Conservation (phyloP, 1,139 yeast species). For the Nakaseomyces kungkrabaensis region DNA sequence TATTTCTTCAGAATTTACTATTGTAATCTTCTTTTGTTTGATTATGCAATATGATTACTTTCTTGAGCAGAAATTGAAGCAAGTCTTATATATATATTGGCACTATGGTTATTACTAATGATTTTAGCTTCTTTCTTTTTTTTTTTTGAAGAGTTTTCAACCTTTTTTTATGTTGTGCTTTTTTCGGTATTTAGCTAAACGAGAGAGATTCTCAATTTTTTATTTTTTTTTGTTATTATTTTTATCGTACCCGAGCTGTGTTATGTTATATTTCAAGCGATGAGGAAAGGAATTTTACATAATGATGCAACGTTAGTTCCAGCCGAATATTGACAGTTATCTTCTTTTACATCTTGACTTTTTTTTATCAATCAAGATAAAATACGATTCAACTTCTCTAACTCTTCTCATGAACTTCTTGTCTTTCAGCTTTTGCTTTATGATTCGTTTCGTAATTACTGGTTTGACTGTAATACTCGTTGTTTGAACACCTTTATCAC, state of each 20-base stretch:
- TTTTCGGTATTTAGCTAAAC: constrained; percentile 4
- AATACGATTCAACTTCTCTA: constrained; percentile 10
- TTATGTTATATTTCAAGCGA: no score
- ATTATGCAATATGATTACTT: background rate
- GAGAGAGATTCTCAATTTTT: background rate
- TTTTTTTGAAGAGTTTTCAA: background rate
- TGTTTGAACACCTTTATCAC: background rate
- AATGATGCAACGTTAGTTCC: no score
- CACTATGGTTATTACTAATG: background rate
- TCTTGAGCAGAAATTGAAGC: no score
- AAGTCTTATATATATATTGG: background rate
- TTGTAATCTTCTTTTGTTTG: background rate
- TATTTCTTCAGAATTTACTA: background rate
- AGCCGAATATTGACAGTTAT: no score
- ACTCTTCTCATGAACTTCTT: constrained; percentile 24
- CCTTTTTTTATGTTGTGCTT: background rate
- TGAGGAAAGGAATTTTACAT: no score
- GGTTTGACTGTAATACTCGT: background rate
- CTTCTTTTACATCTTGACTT: background rate
- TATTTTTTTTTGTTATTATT: no score
- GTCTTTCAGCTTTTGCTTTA: constrained; percentile 21
- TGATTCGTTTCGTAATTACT: constrained; percentile 10
- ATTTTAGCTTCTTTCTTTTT: background rate
- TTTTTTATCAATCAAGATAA: constrained; percentile 5
- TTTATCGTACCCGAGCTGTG: no score